Evolutionary conservation across 2,329 filamentous ascomycete genomes (phyloP), one percentile per base, ranked within the genome.

Genomic region (Paradendryphiella salina): DNA sequence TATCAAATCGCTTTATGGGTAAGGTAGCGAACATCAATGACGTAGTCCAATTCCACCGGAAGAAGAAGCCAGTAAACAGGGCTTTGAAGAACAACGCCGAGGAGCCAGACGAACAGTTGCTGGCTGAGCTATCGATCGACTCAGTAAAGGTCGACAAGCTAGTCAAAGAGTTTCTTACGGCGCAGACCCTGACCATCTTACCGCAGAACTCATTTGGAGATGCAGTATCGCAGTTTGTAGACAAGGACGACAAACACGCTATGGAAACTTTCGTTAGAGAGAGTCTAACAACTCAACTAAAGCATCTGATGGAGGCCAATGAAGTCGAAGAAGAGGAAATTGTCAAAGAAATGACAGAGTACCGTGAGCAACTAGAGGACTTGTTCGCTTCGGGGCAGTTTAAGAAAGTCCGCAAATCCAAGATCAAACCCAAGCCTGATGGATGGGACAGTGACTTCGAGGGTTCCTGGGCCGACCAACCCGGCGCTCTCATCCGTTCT

Each of bases 1-100:
- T 97, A 66, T 97, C 93, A 0, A 96, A 96, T 69, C 84, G 91
- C 2, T 99, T 97, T 62, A 82, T 88, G 1, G 88, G 86, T n/a
- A 89, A 85, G 66, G 93, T 99, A 1, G 94, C 94, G 52, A 99
- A 99, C 67, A 86, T 87, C 8, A 95, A 92, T 61, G 94, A 99
- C 63, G 90, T 99, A 0, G 86, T 99, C 0, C 88, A 93, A 65
- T 97, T 96, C 70, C 86, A 96, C 72, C 85, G 90, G 48, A 96
- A 93, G 75, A 97, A 96, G 75, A 82, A 83, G n/a, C 74, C 72
- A 1, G 65, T 74, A 4, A 76, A 56, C 11, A 64, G 74, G 53
- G 76, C 71, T 26, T 73, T 78, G 35, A 82, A 80, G 48, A 77
- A 76, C 23, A 78, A 79, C 2, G 68, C 76, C 3, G 82, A 85